Evolutionary conservation across 2,329 filamentous ascomycete genomes (phyloP), one percentile per base, ranked within the genome.

Genomic region (Ophiosphaerella korrae): DNA sequence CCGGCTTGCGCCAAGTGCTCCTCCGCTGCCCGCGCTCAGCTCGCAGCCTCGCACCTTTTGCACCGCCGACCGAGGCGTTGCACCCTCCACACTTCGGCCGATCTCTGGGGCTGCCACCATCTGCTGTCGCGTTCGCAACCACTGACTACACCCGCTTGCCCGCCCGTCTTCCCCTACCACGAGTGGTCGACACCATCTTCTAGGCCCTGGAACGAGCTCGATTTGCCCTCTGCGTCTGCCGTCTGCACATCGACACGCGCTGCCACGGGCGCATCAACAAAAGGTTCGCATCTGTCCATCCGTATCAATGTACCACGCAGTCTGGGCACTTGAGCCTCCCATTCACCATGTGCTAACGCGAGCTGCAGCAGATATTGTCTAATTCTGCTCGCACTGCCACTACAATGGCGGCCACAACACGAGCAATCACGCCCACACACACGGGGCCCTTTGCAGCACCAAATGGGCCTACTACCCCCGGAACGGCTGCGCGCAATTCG

Each of bases 361-460:
- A 41, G 38, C 11, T 45, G 13, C 42, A 46, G 41, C 47, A 53
- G 54, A 50, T 42, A 44, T 18, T 31, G 39, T 41, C 24, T 34
- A 42, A 37, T 29, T 40, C 39, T 23, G 29, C 42, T 21, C 35
- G 21, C 42, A 48, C 39, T 35, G 38, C 52, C 61, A 79, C 26
- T 29, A 6, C 26, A 29, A 29, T 79, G 77, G 77, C 77, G 52
- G 70, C 75, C 51, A 73, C 75, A 54, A 73, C 74, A 53, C 70
- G 75, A 56, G 71, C 76, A 42, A 71, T 73, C 53, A 77, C 77
- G 42, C 75, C 77, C 24, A 74, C 72, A 24, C 73, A 72, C 33
- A 69, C 71, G 45, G 73, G 74, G 48, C 68, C 72, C 3, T 76
- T 78, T 50, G 59, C 68, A 48, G 63, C 70, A 35, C 68, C 75